A percentile compares a stretch with the other conserved stretches of the same genome.
Evolutionary conservation across 768 basidiomycete genomes (phyloP).

Genomic region (Russula abietina): DNA sequence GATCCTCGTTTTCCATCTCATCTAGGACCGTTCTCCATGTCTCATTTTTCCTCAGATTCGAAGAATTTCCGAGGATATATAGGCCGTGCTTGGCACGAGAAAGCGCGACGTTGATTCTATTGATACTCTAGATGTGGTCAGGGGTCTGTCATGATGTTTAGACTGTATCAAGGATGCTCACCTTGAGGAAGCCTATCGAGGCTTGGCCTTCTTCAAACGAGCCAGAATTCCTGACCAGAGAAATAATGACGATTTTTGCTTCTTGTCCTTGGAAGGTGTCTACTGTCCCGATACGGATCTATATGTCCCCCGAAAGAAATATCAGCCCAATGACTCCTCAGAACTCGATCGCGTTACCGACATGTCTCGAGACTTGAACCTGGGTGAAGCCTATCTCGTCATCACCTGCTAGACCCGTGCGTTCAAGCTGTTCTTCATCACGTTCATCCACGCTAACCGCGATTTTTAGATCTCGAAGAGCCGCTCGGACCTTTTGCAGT

Average conservation of each 20-base stretch:
- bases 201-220: slow-evolving; percentile 33
- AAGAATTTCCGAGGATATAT: slow-evolving; percentile 64
- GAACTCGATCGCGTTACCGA: slow-evolving; percentile 29
- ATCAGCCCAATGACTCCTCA: background rate
- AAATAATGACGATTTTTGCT: slow-evolving; percentile 65
- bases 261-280: slow-evolving; percentile 79
- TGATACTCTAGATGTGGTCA: slow-evolving; percentile 29
- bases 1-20: slow-evolving; percentile 45
- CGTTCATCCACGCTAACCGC: slow-evolving; percentile 64
- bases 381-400: slow-evolving; percentile 39
- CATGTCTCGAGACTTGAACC: slow-evolving; percentile 48
- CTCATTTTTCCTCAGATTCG: slow-evolving; percentile 43
- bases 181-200: slow-evolving; percentile 70
- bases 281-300: slow-evolving; percentile 68
- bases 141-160: slow-evolving; percentile 26
- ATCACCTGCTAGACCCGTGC: slow-evolving; percentile 41
- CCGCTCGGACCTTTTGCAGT: slow-evolving; percentile 40
- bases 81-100: slow-evolving; percentile 71
- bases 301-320: background rate
- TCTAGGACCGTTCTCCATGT: slow-evolving; percentile 58
- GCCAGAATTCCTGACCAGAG: slow-evolving; percentile 67
- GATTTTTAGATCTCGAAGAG: slow-evolving; percentile 39
- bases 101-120: slow-evolving; percentile 50
- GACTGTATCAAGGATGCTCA: slow-evolving; percentile 26
- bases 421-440: slow-evolving; percentile 55